phyloP scores from a whole-genome alignment of 129 eudicot genomes.

The Arctium lappa region DNA sequence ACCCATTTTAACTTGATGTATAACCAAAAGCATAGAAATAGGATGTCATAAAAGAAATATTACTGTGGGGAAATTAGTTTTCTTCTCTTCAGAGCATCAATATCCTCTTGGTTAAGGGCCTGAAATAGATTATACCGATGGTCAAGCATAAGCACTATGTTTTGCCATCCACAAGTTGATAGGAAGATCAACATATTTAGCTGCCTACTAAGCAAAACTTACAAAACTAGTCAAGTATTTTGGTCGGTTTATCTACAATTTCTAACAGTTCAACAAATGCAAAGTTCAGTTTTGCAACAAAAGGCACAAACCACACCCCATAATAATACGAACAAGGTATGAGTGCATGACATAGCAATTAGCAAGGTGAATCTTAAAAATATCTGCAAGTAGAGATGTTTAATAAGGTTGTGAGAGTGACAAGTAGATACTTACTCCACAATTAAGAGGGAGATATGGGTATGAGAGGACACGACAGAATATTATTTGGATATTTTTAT shows the following conservation, averaged over 20 bases:
- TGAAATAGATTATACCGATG: slow-evolving; percentile 27
- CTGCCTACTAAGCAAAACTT: too few relatives aligned
- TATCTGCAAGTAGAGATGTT: too few relatives aligned
- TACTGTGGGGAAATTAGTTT: slow-evolving; percentile 78
- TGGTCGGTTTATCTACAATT: not conserved
- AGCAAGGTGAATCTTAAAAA: not conserved
- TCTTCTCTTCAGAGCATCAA: slow-evolving; percentile 74
- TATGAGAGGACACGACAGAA: not conserved
- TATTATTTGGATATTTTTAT: not conserved
- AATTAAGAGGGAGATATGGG: too few relatives aligned
- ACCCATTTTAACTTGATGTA: not conserved
- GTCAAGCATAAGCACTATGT: slow-evolving; percentile 1
- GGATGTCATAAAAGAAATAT: slow-evolving; percentile 18
- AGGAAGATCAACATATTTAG: not conserved
- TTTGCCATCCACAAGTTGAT: not conserved
- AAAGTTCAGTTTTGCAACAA: not conserved
- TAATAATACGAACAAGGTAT: not conserved
- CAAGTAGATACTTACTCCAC: not conserved
- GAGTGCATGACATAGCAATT: not conserved
- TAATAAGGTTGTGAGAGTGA: too few relatives aligned
- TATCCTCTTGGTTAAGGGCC: slow-evolving; percentile 51
- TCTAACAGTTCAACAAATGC: not conserved
- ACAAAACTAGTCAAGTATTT: too few relatives aligned
- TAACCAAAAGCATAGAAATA: not conserved
- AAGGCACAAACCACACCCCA: not conserved